Base-by-base conservation (phyloP, 2,329 filamentous ascomycete genomes). In the Madurella mycetomatis region DNA sequence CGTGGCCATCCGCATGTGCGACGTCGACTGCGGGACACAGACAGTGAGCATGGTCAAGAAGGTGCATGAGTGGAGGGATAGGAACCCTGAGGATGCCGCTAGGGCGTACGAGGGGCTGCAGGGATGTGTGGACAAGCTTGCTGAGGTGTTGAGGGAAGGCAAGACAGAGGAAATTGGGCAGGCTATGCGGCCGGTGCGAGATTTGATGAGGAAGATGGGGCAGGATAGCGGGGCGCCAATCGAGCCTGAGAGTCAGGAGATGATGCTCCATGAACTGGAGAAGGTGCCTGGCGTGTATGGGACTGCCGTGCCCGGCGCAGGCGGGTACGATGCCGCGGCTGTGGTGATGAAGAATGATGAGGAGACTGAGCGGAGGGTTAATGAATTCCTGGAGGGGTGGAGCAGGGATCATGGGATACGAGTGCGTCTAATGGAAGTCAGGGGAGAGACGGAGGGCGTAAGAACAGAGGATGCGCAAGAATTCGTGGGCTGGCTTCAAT, bases 31-130 rank as follows among this genome's bases (percentile, higher is more conserved):
- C 67, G 94, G 94, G 32, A 92, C 87, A 47, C 83, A 95, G 74
- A 97, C 92, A 8, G 92, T 95, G 0, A 83, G 90, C 13, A 97
- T 99, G 94, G 94, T 96, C 39, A 95, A 92, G 74, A 83, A 89
- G 67, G 89, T 99, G 13, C 78, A 97, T 2, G 80, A 81, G 32
- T 99, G 94, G 94, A 79, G 88, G 49, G 81, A 82, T 47, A 72
- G 79, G 46, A 83, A 90, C 17, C 73, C 77, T 0, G 77, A 78
- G 2, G 81, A 78, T n/a, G 85, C 91, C 1, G 81, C 83, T 58
- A 65, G 70, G 57, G 76, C 96, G 16, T 97, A 92, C 90, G 79
- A 80, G 45, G 76, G 81, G 1, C 72, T 99, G 55, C 90, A 97
- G 69, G 70, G 67, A 1, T 79, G 81, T 32, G 96, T 96, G 67